A percentile compares a stretch with the other conserved stretches of the same genome.
These are phyloP conservation scores for Trypanosoma congolense DNA, from an alignment of 208 protist genomes.

Conservation along the genomic window DNA sequence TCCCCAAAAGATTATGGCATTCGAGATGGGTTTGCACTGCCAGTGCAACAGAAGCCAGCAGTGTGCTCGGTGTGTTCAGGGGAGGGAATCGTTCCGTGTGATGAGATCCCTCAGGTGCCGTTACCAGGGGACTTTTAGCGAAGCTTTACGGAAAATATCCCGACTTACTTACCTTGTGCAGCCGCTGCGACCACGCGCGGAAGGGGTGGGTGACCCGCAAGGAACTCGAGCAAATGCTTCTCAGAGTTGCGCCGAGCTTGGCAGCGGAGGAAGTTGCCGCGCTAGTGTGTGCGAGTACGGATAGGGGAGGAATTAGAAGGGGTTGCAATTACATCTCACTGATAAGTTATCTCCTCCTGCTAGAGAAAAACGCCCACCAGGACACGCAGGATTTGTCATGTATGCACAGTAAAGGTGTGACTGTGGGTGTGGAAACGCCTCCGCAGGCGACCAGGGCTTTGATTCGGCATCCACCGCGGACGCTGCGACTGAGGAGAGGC, in stretches of 20 bases:
- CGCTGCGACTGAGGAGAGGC: constrained; percentile 7
- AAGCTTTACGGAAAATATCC: constrained; percentile 24
- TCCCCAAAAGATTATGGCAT: too few species aligned
- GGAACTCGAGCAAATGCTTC: constrained; percentile 19
- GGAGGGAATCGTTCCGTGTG: neutral
- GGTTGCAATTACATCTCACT: constrained; percentile 22
- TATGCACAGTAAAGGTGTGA: neutral
- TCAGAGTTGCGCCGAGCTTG: constrained; percentile 16
- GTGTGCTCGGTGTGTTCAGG: too few species aligned
- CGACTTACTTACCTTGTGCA: constrained; percentile 24
- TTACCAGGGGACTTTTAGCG: constrained; percentile 6
- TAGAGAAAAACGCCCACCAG: constrained; percentile 17
- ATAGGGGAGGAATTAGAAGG: neutral
- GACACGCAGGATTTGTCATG: neutral
- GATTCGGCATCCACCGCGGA: constrained; percentile 7
- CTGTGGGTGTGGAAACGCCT: neutral
- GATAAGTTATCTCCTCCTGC: constrained; percentile 18
- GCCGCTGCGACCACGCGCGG: constrained; percentile 20
- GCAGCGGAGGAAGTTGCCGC: constrained; percentile 20
- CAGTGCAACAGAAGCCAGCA: too few species aligned
- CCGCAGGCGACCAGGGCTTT: neutral
- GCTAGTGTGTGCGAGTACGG: constrained; percentile 9
- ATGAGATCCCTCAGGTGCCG: neutral
- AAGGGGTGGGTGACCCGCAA: constrained; percentile 14
- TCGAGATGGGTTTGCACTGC: too few species aligned